phyloP scores from a whole-genome alignment of 495 filamentous ascomycete species.

The Penicillium subrubescens region DNA sequence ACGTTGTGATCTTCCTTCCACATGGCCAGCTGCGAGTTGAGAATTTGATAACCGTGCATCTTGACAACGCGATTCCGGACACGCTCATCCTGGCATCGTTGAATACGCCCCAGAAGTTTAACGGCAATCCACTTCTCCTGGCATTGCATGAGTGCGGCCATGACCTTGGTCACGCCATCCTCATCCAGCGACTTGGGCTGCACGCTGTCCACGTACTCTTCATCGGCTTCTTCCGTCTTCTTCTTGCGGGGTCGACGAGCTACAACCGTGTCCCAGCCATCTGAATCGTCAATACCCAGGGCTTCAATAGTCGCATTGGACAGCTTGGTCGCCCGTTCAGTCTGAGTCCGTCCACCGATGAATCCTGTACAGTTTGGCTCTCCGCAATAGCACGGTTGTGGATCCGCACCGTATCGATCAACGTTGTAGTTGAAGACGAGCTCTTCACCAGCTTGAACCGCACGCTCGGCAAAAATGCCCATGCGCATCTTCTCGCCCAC shows the following conservation, averaged over 20 bases:
- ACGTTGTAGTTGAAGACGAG: constrained; percentile 99
- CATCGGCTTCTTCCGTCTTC: constrained; percentile 92
- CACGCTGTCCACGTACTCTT: constrained; percentile 92
- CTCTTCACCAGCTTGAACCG: constrained; percentile 87
- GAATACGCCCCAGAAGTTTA: constrained; percentile 88
- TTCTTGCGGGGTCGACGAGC: constrained; percentile 90
- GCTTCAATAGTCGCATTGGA: constrained; percentile 90
- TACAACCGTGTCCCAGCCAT: constrained; percentile 87
- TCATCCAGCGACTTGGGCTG: constrained; percentile 83
- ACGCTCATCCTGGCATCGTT: constrained; percentile 84
- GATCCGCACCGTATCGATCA: constrained; percentile 94
- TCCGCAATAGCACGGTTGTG: constrained; percentile 94
- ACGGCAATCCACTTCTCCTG: constrained; percentile 99
- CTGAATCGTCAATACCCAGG: constrained; percentile 90
- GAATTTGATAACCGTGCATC: constrained; percentile 96
- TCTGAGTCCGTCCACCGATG: constrained; percentile 97
- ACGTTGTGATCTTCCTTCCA: constrained; percentile 90
- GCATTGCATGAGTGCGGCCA: constrained; percentile 98
- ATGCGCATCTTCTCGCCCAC: constrained; percentile 98
- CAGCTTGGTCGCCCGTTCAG: constrained; percentile 89
- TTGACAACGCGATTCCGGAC: constrained; percentile 87
- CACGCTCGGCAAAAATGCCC: constrained; percentile 94
- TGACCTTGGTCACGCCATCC: constrained; percentile 91
- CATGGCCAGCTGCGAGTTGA: constrained; percentile 78
- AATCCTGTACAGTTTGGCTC: constrained; percentile 95